Conservation (phyloP, 345 rosid species). For the Raphanus raphanistrum region DNA sequence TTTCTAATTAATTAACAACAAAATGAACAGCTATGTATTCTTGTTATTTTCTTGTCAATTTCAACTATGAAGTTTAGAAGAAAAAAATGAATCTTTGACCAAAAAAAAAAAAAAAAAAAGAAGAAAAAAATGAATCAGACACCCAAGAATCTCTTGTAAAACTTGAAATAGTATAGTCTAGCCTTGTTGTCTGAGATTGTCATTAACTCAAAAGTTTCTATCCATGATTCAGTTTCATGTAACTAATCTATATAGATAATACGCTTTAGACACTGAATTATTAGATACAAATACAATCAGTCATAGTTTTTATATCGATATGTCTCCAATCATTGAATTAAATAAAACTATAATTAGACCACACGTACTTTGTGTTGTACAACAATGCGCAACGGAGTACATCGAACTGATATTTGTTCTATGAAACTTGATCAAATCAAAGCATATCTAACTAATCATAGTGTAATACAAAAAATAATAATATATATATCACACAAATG, state of each 20-base stretch:
- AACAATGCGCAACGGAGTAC: not conserved
- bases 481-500: not conserved
- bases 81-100: not conserved
- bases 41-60: slow-evolving; percentile 19
- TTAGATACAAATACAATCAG: not conserved
- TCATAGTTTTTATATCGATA: not conserved
- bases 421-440: not conserved
- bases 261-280: not conserved
- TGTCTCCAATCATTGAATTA: slow-evolving; percentile 8
- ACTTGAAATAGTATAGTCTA: slow-evolving; percentile 11
- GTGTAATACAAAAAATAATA: not conserved
- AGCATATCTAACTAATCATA: not conserved
- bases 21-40: slow-evolving; percentile 9
- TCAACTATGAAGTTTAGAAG: not conserved
- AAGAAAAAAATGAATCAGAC: not conserved
- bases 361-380: slow-evolving; percentile 17
- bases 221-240: not conserved
- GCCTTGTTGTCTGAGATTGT: slow-evolving; percentile 1
- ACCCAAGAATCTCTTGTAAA: slow-evolving; percentile 17
- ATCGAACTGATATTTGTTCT: not conserved
- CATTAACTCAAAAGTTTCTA: not conserved
- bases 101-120: too few species aligned
- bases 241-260: not conserved
- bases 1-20: not conserved
- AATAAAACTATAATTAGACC: not conserved